These are phyloP conservation scores for Venturia oleaginea DNA, from an alignment of 2,329 filamentous ascomycete genomes.

Conservation along the genomic window DNA sequence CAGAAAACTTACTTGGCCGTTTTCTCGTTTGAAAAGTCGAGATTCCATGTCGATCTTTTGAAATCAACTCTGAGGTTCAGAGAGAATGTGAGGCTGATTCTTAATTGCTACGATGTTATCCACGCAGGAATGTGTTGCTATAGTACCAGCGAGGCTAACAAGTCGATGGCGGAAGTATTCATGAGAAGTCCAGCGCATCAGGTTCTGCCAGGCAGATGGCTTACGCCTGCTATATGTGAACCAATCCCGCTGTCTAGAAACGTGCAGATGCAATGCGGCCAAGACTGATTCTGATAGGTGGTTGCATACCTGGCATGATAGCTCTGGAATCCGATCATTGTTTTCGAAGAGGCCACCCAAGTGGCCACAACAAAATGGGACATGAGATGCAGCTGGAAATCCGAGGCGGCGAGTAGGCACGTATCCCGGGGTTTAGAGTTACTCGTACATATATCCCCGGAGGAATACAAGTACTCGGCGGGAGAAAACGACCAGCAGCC, in stretches of 20 bases:
- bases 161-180: neutral
- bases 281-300: neutral
- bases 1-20: neutral
- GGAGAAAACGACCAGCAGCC: neutral
- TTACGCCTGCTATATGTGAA: neutral
- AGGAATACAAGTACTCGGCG: neutral
- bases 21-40: neutral
- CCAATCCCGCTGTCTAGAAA: neutral
- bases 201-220: neutral
- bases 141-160: neutral
- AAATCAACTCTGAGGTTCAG: no score
- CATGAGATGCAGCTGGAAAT: neutral
- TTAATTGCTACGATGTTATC: neutral
- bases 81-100: neutral
- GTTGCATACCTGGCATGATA: neutral
- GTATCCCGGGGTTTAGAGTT: neutral
- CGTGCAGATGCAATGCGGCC: neutral
- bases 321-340: neutral
- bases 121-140: neutral
- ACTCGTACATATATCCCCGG: no score
- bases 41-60: neutral
- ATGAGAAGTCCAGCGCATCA: neutral
- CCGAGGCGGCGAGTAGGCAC: neutral
- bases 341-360: neutral
- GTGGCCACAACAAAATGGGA: neutral